Evolutionary conservation across 129 eudicot species (phyloP).

Genomic region (Logfia minima): DNA sequence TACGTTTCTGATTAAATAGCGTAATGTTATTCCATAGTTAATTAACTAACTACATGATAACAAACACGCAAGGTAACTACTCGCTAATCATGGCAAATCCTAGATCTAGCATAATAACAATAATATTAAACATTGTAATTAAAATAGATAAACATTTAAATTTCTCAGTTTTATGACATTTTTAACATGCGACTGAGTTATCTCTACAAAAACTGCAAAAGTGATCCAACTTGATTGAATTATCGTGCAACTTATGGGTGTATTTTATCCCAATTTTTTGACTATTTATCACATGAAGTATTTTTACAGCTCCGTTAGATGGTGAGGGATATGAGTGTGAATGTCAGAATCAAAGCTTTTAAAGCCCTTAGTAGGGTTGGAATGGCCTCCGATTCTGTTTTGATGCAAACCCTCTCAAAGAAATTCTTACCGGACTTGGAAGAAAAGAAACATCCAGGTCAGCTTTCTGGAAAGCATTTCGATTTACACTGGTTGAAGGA

Average conservation of each 20-base stretch:
- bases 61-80: too few species aligned
- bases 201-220: not conserved
- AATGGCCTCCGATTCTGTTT: conserved; percentile 55
- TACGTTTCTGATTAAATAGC: too few species aligned
- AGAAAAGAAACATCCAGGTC: conserved; percentile 43
- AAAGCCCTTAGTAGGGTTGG: conserved; percentile 57
- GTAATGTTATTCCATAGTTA: too few species aligned
- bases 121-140: too few species aligned
- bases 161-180: not conserved
- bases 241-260: conserved; percentile 12
- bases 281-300: not conserved
- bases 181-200: not conserved
- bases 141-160: too few species aligned
- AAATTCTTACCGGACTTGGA: conserved; percentile 26
- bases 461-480: conserved; percentile 34
- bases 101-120: too few species aligned
- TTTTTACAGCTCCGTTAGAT: conserved; percentile 69
- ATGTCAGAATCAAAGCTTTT: conserved; percentile 68
- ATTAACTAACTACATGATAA: too few species aligned
- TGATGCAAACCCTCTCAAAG: conserved; percentile 69
- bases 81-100: too few species aligned
- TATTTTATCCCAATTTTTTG: not conserved
- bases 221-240: not conserved
- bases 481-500: conserved; percentile 83
- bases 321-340: conserved; percentile 83